Evolutionary conservation across 176 grass and related monocot genomes (phyloP).

Genomic region (Zoysia pacifica): DNA sequence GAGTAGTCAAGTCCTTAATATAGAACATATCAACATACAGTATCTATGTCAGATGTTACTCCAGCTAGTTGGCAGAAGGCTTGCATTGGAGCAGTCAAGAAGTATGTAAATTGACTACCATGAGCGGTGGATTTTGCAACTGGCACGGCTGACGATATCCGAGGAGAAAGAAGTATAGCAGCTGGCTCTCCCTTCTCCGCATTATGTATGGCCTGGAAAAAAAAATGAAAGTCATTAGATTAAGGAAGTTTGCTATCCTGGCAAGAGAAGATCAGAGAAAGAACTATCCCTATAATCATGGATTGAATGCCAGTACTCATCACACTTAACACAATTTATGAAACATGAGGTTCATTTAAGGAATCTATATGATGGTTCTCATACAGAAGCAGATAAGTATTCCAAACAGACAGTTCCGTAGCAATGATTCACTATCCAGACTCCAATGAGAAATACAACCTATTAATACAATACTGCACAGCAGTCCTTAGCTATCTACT

Average conservation of each 20-base stretch:
- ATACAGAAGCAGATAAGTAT: background rate
- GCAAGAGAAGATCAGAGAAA: slow-evolving; percentile 11
- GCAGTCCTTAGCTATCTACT: background rate
- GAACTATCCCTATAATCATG: slow-evolving; percentile 2
- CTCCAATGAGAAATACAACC: background rate
- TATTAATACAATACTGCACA: slow-evolving; percentile 4
- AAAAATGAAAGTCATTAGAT: slow-evolving; percentile 31
- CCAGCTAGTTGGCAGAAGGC: slow-evolving; percentile 92
- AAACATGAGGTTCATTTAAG: background rate
- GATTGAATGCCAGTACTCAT: background rate
- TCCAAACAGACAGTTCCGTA: background rate
- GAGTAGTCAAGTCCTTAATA: background rate
- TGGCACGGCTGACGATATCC: slow-evolving; percentile 51
- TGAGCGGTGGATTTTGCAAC: slow-evolving; percentile 51
- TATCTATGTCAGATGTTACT: slow-evolving; percentile 69
- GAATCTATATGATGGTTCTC: slow-evolving; percentile 5
- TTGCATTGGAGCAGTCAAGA: slow-evolving; percentile 92
- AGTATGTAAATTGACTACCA: slow-evolving; percentile 93
- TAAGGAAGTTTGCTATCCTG: background rate
- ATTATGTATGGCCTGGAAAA: slow-evolving; percentile 81
- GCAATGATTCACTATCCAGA: background rate
- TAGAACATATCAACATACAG: slow-evolving; percentile 45
- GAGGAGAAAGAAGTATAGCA: slow-evolving; percentile 86
- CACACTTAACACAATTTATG: background rate
- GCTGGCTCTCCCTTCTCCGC: slow-evolving; percentile 80